Evolutionary conservation across 768 basidiomycete genomes (phyloP).

Genomic region (Tulasnella sp.): DNA sequence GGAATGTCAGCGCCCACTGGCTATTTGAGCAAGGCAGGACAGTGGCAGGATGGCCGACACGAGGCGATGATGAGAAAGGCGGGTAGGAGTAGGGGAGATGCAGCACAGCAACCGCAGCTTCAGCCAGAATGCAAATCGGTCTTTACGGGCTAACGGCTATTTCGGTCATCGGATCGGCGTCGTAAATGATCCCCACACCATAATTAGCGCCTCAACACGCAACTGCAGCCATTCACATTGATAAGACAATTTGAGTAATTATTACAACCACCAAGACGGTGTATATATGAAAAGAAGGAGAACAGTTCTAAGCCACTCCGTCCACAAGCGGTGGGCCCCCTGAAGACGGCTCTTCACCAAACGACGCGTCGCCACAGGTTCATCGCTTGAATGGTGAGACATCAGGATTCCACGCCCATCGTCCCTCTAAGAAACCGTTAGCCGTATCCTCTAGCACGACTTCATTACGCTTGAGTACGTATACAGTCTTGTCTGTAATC

Average conservation of each 20-base stretch:
- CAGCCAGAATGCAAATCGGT: conserved; percentile 5
- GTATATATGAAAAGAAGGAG: not conserved
- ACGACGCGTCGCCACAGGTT: no score
- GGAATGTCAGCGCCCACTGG: not conserved
- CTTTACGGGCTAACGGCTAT: not conserved
- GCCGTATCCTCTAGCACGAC: conserved; percentile 94
- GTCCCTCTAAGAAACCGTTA: conserved; percentile 71
- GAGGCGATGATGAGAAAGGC: conserved; percentile 11
- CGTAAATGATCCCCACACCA: no score
- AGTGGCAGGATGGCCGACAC: not conserved
- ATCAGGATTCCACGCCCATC: conserved; percentile 66
- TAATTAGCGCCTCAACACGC: conserved; percentile 3
- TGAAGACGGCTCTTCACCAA: no score
- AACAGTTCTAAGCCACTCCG: no score
- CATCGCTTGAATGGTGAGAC: not conserved
- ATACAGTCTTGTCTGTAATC: conserved; percentile 94
- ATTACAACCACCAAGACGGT: not conserved
- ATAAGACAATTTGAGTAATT: not conserved
- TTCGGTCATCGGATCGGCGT: not conserved
- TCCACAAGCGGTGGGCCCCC: no score
- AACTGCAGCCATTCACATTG: not conserved
- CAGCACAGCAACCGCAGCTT: conserved; percentile 13
- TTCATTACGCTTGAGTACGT: conserved; percentile 94
- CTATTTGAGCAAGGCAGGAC: no score
- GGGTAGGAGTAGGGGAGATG: not conserved